phyloP scores from a whole-genome alignment of 2,329 filamentous ascomycete genomes.

The Nothophaeocryptopus gaeumannii region DNA sequence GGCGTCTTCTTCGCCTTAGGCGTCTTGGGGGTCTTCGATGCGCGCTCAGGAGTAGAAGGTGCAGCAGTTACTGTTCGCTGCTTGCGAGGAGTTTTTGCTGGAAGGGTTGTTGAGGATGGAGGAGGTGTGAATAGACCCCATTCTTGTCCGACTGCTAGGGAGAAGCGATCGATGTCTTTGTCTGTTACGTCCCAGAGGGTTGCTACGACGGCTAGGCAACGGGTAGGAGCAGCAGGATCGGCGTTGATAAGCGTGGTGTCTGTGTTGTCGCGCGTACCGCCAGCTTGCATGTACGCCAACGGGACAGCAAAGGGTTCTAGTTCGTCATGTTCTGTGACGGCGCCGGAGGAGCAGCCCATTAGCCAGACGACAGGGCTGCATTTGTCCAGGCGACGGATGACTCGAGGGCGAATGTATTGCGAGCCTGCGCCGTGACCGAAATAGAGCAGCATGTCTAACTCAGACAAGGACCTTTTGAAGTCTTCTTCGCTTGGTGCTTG shows the following conservation, averaged over 20 bases:
- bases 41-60: conserved; percentile 30
- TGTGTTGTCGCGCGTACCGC: conserved; percentile 44
- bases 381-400: conserved; percentile 66
- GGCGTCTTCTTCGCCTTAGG: conserved; percentile 34
- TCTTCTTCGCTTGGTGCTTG: conserved; percentile 72
- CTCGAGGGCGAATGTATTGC: conserved; percentile 85
- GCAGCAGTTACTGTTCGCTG: conserved; percentile 17
- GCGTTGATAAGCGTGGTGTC: too few species aligned
- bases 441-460: conserved; percentile 76
- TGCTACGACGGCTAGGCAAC: conserved; percentile 71
- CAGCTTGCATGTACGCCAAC: conserved; percentile 87
- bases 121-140: conserved; percentile 67
- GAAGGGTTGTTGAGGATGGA: conserved; percentile 20
- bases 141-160: conserved; percentile 71
- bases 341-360: conserved; percentile 90
- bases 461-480: conserved; percentile 65
- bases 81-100: conserved; percentile 32
- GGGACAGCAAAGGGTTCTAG: conserved; percentile 91
- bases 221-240: conserved; percentile 9
- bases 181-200: conserved; percentile 98
- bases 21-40: conserved; percentile 35
- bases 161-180: conserved; percentile 92
- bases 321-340: conserved; percentile 74
- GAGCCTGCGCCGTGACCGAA: conserved; percentile 94
- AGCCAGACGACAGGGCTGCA: conserved; percentile 62